Base-by-base conservation (phyloP, 108 stramenopile genomes). In the Nannochloropsis gaditana region DNA sequence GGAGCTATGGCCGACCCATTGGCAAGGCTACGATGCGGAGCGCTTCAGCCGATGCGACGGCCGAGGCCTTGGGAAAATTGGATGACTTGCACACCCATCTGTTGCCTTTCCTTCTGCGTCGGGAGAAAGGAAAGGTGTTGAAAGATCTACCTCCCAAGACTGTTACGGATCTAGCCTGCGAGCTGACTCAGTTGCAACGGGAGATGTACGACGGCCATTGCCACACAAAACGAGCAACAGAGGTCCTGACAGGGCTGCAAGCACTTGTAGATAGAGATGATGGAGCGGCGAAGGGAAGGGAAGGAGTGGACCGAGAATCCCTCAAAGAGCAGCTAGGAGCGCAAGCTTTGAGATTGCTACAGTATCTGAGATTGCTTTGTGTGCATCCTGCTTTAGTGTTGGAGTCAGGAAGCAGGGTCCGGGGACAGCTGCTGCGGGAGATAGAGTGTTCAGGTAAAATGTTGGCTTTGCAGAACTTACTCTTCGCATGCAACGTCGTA, bases 391-490 rank as follows among this genome's bases (percentile, higher is more conserved):
- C 93, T 91, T 41, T 86, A 47, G 86, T 83, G 17, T 9, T 45
- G 4, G 42, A 42, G 1, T 45, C 83, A 42, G 83, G 43, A 41
- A 43, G 82, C 42, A 21, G 43, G 59, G 84, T 41, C 44, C n/a
- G 89, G 73, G 43, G 21, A 50, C 73, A 42, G n/a, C 11, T 41
- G 84, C 82, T 45, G 17, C 41, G 4, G 84, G 87, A 50, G 82
- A 21, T 45, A 21, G 21, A 42, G 93, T 92, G 82, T 45, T 97
- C 96, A 82, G 95, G 96, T 11, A 97, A 97, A 82, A 83, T 97
- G 42, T 41, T 91, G 43, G 95, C 92, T 9, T 86, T 97, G 44
- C 90, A 91, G 44, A 94, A 96, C 44, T 84, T 96, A 4, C 86
- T 97, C 17, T 89, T 92, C 43, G 92, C 91, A 79, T 85, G 93